Base-by-base conservation (phyloP, 78 protist species). In the Protostelium mycophagum region DNA sequence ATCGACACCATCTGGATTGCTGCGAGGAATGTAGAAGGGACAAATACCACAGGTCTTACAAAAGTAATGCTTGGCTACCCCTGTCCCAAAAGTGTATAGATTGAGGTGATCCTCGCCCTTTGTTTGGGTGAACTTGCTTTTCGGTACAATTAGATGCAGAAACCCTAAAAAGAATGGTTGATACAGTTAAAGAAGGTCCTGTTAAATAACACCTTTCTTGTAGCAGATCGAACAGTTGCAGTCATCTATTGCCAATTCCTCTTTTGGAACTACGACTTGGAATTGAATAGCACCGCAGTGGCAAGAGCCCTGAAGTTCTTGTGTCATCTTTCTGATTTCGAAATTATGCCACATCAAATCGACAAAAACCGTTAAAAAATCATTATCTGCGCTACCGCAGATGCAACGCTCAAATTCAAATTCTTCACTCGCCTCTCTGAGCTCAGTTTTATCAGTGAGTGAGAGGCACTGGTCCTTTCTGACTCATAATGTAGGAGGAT, bases 181-280 rank as follows among this genome's bases (percentile, higher is more conserved):
- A n/a, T n/a, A n/a, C n/a, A n/a, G n/a, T n/a, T n/a, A n/a, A n/a
- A n/a, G n/a, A n/a, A n/a, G n/a, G n/a, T n/a, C n/a, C n/a, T n/a
- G n/a, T n/a, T n/a, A 51, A 5, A 16, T 16, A 51, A 25, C 73
- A 51, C 73, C 73, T 16, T 51, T 51, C 94, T 37, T 88, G 86
- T 9, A 36, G n/a, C 94, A 92, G 83, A 92, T 84, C n/a, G 84
- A 34, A 73, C 94, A 91, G 37, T 91, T 91, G 91, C 94, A 91
- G 28, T 86, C 90, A 88, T 89, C 86, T 34, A 91, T 85, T 10
- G 10, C 86, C 34, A 84, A 23, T 35, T 84, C 86, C 10, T 31
- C 34, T 16, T 10, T 28, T 25, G 86, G 86, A 28, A 25, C 35
- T 10, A 10, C 28, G 34, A 84, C 34, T 84, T 10, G 10, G 35